phyloP scores from a whole-genome alignment of 345 rosid species.

The thale cress (Arabidopsis thaliana) region TAIR10.1 NC_003075.7:11663001-11663500 shows the following conservation, averaged over 20 bases:
- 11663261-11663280: conserved; percentile 44
- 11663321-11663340: conserved; percentile 33
- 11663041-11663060: not conserved
- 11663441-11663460: conserved; percentile 50
- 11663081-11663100: not conserved
- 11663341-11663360: conserved; percentile 44
- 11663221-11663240: not conserved
- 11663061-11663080: conserved; percentile 9
- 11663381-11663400: conserved; percentile 7
- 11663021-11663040: not conserved
- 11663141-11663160: not conserved
- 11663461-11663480: conserved; percentile 52
- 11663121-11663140: not conserved
- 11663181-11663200: not conserved
- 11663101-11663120: not conserved
- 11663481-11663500: conserved; percentile 76
- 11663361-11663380: conserved; percentile 23
- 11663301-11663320: conserved; percentile 35
- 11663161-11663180: not conserved
- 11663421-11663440: conserved; percentile 49
- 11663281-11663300: conserved; percentile 41
- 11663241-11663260: not conserved
- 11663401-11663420: conserved; percentile 8
- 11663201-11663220: conserved; percentile 11
- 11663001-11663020: not conserved